Percentiles rank a stretch among this genome's conserved stretches.
Evolutionary conservation across 179 eudicot genomes (phyloP).

Genomic region (Spinacia oleracea): DNA sequence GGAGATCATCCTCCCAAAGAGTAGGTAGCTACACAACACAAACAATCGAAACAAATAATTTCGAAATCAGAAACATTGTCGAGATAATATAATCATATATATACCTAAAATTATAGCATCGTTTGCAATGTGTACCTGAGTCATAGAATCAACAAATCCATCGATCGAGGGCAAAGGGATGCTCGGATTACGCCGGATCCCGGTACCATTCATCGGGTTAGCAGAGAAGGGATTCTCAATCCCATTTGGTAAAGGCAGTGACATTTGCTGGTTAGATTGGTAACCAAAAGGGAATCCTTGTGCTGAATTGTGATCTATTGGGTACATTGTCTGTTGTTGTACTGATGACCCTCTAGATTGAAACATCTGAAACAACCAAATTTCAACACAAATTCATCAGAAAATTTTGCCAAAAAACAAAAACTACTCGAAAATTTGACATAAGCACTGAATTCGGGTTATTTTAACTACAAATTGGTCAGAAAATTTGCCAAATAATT

Average conservation of each 20-base stretch:
- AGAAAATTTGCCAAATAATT: not conserved
- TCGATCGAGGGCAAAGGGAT: constrained; percentile 19
- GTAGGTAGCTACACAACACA: constrained; percentile 36
- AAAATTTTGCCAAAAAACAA: not conserved
- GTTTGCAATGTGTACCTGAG: constrained; percentile 25
- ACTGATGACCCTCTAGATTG: constrained; percentile 41
- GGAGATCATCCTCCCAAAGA: constrained; percentile 70
- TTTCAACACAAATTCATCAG: not conserved
- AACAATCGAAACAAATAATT: too few species aligned
- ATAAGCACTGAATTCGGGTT: not conserved
- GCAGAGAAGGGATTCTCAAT: constrained; percentile 37
- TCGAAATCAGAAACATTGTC: not conserved
- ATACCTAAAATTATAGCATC: too few species aligned
- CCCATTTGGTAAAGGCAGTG: constrained; percentile 32
- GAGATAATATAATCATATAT: not conserved
- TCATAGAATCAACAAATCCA: constrained; percentile 26
- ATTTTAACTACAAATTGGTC: not conserved
- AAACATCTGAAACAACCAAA: constrained; percentile 38
- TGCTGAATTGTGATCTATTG: constrained; percentile 44
- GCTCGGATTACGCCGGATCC: constrained; percentile 17
- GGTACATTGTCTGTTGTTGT: constrained; percentile 37
- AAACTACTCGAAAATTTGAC: not conserved
- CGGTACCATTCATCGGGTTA: constrained; percentile 37
- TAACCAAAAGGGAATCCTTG: constrained; percentile 43
- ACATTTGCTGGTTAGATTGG: constrained; percentile 42